A percentile compares a stretch with the other conserved stretches of the same genome.
These are phyloP conservation scores for Agaricus subrufescens DNA, from an alignment of 768 basidiomycete genomes.

Conservation along the genomic window DNA sequence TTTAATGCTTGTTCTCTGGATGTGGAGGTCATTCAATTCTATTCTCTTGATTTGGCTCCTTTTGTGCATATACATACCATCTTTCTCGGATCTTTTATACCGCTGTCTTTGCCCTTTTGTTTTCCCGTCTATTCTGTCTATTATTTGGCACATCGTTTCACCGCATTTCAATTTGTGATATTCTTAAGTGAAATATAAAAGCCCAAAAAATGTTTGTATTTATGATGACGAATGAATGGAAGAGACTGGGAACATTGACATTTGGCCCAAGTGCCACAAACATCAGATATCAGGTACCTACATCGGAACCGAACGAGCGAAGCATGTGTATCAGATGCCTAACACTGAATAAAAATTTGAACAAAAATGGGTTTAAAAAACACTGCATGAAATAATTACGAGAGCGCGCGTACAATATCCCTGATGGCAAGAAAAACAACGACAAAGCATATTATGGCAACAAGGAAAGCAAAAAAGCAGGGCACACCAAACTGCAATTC, in stretches of 20 bases:
- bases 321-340: neutral
- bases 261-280: no score
- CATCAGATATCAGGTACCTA: no score
- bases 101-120: neutral
- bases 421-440: neutral
- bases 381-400: neutral
- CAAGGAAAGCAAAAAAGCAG: neutral
- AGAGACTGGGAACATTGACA: no score
- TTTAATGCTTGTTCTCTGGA: neutral
- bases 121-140: neutral
- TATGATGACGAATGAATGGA: no score
- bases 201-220: neutral
- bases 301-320: neutral
- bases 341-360: neutral
- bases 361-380: no score
- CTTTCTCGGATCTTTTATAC: slow-evolving; percentile 7
- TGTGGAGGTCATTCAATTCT: neutral
- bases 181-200: neutral
- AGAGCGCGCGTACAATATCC: neutral
- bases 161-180: neutral
- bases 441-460: neutral
- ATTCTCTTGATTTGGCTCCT: neutral
- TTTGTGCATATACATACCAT: slow-evolving; percentile 6
- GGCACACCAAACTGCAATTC: no score
- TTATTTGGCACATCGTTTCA: neutral